Percentiles rank a stretch among this genome's conserved stretches.
Evolutionary conservation across 352 stramenopile species (phyloP).

Genomic region (Phytophthora agathidicida): DNA sequence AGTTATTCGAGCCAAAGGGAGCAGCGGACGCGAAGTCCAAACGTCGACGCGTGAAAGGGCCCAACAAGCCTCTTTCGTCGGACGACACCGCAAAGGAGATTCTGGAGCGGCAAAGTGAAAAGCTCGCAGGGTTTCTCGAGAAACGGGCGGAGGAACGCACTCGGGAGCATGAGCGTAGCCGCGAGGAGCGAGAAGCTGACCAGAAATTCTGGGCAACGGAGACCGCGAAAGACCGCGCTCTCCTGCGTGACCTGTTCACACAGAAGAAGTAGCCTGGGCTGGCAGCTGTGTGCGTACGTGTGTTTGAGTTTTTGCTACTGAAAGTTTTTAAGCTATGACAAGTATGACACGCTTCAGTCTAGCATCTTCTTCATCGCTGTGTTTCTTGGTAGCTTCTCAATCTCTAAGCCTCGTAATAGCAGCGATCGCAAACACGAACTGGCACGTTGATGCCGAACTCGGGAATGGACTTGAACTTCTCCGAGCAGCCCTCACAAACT

Average conservation of each 20-base stretch:
- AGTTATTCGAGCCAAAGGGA: slow-evolving; percentile 1
- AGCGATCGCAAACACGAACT: slow-evolving; percentile 86
- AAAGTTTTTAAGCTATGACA: too few species aligned
- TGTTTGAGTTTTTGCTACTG: too few species aligned
- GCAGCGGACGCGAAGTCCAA: slow-evolving; percentile 6
- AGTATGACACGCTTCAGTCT: too few species aligned
- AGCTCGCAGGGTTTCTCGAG: slow-evolving; percentile 13
- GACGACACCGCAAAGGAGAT: slow-evolving; percentile 11
- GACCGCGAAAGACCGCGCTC: slow-evolving; percentile 25
- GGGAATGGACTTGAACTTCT: slow-evolving; percentile 86
- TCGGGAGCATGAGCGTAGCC: slow-evolving; percentile 13
- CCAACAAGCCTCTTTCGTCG: not conserved
- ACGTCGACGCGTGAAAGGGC: slow-evolving; percentile 3
- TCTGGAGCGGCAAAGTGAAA: slow-evolving; percentile 17
- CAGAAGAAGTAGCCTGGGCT: slow-evolving; percentile 4
- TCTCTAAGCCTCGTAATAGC: slow-evolving; percentile 79
- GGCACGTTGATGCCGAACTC: slow-evolving; percentile 88
- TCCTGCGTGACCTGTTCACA: slow-evolving; percentile 24
- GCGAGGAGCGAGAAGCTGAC: slow-evolving; percentile 24
- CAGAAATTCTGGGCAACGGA: slow-evolving; percentile 27
- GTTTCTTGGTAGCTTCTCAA: not conserved
- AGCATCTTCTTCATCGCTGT: not conserved
- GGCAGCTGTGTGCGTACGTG: too few species aligned
- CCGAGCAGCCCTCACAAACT: slow-evolving; percentile 85
- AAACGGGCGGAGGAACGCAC: slow-evolving; percentile 20